Percentiles rank a stretch among this genome's conserved stretches.
Evolutionary conservation across 441 rosid genomes (phyloP).

Genomic region (Arabidopsis lyrata): DNA sequence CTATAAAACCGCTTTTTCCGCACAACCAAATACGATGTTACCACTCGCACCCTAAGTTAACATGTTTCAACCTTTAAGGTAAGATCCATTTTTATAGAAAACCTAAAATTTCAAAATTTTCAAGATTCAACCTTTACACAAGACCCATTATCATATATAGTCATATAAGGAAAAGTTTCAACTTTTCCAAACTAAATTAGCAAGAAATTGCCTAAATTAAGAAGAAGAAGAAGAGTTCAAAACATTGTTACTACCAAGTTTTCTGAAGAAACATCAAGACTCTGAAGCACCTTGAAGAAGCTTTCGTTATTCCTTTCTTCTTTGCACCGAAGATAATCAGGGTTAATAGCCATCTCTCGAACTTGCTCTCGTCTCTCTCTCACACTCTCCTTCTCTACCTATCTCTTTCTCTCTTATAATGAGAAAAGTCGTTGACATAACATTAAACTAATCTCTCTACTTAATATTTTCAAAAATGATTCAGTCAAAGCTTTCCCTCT

Average conservation of each 20-base stretch:
- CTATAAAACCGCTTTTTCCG: too few relatives aligned
- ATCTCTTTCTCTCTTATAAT: too few relatives aligned
- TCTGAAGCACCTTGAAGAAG: conserved; percentile 30
- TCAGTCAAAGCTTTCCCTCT: too few relatives aligned
- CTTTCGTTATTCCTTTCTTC: neutral
- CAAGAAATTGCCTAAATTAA: neutral
- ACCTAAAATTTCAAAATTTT: too few relatives aligned
- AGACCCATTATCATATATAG: neutral
- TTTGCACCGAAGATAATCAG: neutral
- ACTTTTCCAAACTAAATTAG: neutral
- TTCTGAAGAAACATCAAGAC: conserved; percentile 28
- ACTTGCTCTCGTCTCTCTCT: neutral
- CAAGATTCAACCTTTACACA: neutral
- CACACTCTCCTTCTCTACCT: neutral
- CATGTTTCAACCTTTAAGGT: too few relatives aligned
- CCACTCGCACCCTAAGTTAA: too few relatives aligned
- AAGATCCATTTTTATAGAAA: too few relatives aligned
- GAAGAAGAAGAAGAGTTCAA: neutral
- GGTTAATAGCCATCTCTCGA: conserved; percentile 4
- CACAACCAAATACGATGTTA: too few relatives aligned
- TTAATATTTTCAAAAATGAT: too few relatives aligned
- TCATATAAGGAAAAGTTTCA: neutral
- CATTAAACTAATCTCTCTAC: too few relatives aligned
- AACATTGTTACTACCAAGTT: conserved; percentile 31
- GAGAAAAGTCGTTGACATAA: too few relatives aligned